Evolutionary conservation across 169 alveolate species (phyloP), one percentile per base, ranked within the genome.

Genomic region (Ichthyophthirius multifiliis): DNA sequence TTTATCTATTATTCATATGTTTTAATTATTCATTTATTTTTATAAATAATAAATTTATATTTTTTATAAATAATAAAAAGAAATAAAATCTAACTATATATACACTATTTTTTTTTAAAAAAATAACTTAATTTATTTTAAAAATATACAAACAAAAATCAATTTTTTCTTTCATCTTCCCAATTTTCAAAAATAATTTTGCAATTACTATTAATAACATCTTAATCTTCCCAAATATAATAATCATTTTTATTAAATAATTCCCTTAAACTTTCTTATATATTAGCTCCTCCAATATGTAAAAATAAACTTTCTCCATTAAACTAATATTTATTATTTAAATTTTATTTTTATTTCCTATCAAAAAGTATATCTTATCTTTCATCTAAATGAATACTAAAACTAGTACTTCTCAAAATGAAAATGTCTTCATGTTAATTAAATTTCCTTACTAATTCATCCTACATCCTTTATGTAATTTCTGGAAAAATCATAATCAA

Each of bases 111-210:
- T n/a, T n/a, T n/a, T n/a, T n/a, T n/a, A n/a, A n/a, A n/a, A n/a
- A n/a, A n/a, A n/a, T n/a, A n/a, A n/a, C n/a, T n/a, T n/a, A n/a
- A n/a, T n/a, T n/a, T n/a, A n/a, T n/a, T n/a, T n/a, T n/a, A n/a
- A n/a, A n/a, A n/a, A n/a, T n/a, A n/a, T n/a, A n/a, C n/a, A n/a
- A n/a, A n/a, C n/a, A 7, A 18, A 18, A 32, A 30, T 18, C 30
- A 71, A 5, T 71, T 39, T 27, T 62, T 65, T 10, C 76, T 27
- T 37, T 55, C 75, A 39, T 62, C 83, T 5, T 76, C 47, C 74
- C 83, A 65, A 62, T 55, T 55, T 37, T 65, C 74, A 62, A 39
- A 62, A 27, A 64, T 62, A 37, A 55, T 46, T 62, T 76, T 48
- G 16, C 23, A 43, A 16, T 37, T 34, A 10, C 39, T 23, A n/a